A percentile compares a stretch with the other conserved stretches of the same genome.
phyloP scores from a whole-genome alignment of 2,329 filamentous ascomycete genomes.

The Shiraia sp. region DNA sequence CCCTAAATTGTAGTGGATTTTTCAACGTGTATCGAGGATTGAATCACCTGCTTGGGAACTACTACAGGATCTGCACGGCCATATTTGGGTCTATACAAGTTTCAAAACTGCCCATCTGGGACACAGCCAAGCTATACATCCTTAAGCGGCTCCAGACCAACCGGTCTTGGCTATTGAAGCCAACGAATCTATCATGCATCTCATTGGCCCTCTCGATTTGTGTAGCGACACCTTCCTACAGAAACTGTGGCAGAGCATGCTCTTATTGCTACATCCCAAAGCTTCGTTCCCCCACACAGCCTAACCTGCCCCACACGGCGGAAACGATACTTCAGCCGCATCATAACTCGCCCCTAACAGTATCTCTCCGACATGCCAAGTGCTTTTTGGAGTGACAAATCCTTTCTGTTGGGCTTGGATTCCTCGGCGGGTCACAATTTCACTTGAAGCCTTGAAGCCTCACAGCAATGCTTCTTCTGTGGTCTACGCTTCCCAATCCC shows the following conservation, averaged over 20 bases:
- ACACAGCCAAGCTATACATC: slow-evolving; percentile 16
- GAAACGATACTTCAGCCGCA: slow-evolving; percentile 39
- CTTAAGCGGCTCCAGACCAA: slow-evolving; percentile 22
- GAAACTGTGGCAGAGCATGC: slow-evolving; percentile 32
- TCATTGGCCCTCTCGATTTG: slow-evolving; percentile 34
- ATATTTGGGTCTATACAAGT: slow-evolving; percentile 19
- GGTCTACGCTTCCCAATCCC: slow-evolving; percentile 11
- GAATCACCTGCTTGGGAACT: slow-evolving; percentile 4
- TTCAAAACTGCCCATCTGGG: slow-evolving; percentile 22
- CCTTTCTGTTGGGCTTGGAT: slow-evolving; percentile 25
- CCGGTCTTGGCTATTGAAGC: slow-evolving; percentile 36
- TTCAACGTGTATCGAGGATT: slow-evolving; percentile 12
- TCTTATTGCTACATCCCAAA: slow-evolving; percentile 23
- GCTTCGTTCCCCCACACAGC: slow-evolving; percentile 18
- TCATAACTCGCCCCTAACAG: slow-evolving; percentile 16
- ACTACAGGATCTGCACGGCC: slow-evolving; percentile 12
- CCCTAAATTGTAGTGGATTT: slow-evolving; percentile 3
- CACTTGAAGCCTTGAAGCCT: slow-evolving; percentile 31
- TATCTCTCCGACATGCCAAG: slow-evolving; percentile 18
- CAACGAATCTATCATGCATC: slow-evolving; percentile 15
- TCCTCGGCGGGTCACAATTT: slow-evolving; percentile 13
- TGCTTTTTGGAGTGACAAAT: slow-evolving; percentile 21
- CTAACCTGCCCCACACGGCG: slow-evolving; percentile 21
- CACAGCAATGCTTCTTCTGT: slow-evolving; percentile 25
- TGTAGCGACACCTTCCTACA: slow-evolving; percentile 31